phyloP scores from a whole-genome alignment of 371 early-diverging fungal genomes.

The Mucor lusitanicus region DNA sequence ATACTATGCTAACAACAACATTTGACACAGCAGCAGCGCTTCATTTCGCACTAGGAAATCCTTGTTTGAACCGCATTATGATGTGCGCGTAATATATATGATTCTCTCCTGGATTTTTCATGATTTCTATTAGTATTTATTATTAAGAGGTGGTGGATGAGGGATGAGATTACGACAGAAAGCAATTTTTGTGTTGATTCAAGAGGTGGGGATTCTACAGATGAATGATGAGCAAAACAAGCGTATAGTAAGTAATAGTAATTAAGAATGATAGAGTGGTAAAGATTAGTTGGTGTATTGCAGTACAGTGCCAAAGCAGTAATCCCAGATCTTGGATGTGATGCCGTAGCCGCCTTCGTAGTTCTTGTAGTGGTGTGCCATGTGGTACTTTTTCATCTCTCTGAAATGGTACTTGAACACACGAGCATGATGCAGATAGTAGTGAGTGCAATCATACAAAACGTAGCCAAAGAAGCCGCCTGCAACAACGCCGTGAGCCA shows the following conservation, averaged over 20 bases:
- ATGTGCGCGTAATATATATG: neutral
- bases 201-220: neutral
- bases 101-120: neutral
- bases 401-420: slow-evolving; percentile 71
- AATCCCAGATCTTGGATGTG: slow-evolving; percentile 92
- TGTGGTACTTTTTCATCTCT: slow-evolving; percentile 92
- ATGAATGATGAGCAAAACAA: neutral
- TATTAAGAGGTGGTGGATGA: neutral
- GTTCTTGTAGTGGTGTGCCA: slow-evolving; percentile 95
- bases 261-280: neutral
- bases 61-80: slow-evolving; percentile 12
- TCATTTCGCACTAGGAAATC: neutral
- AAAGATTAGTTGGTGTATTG: neutral
- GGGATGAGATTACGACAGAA: neutral
- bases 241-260: neutral
- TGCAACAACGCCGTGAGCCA: slow-evolving; percentile 66
- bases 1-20: neutral
- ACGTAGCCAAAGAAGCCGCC: slow-evolving; percentile 90
- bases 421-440: slow-evolving; percentile 92
- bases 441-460: slow-evolving; percentile 89
- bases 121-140: neutral
- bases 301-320: slow-evolving; percentile 73
- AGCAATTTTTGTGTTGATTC: neutral
- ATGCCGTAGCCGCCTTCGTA: slow-evolving; percentile 90
- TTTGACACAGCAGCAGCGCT: neutral